Evolutionary conservation across 2,329 filamentous ascomycete genomes (phyloP).

Genomic region (Pseudonectria foliicola): DNA sequence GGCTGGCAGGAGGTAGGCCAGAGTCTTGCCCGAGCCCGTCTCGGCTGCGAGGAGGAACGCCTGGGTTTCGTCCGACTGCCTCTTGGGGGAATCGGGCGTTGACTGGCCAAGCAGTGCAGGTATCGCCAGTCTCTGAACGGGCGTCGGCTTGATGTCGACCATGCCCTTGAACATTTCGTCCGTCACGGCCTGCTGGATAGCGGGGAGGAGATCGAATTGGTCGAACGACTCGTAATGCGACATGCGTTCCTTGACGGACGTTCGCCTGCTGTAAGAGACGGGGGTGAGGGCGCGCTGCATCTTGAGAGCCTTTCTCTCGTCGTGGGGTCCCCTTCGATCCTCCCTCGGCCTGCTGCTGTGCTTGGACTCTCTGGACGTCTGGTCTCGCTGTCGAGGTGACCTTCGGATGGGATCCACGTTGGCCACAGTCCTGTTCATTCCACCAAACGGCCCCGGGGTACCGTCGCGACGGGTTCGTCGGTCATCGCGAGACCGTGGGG

Average conservation of each 20-base stretch:
- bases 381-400: conserved; percentile 9
- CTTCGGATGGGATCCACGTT: conserved; percentile 25
- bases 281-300: conserved; percentile 80
- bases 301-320: conserved; percentile 69
- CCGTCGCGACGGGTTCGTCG: conserved; percentile 30
- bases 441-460: conserved; percentile 44
- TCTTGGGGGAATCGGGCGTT: conserved; percentile 17
- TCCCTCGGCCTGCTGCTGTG: conserved; percentile 22
- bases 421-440: conserved; percentile 49
- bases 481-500: conserved; percentile 28
- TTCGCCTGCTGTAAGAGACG: conserved; percentile 65
- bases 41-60: conserved; percentile 82
- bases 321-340: conserved; percentile 27
- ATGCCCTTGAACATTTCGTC: conserved; percentile 70
- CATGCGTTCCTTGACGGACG: conserved; percentile 47
- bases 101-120: conserved; percentile 64
- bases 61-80: conserved; percentile 32
- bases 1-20: conserved; percentile 82
- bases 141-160: conserved; percentile 71
- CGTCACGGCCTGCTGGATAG: conserved; percentile 62
- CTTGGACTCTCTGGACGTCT: conserved; percentile 15
- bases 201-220: conserved; percentile 67
- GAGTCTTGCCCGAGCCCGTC: conserved; percentile 93
- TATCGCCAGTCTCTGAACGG: conserved; percentile 83
- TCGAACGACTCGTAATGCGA: conserved; percentile 70